Evolutionary conservation across 371 early-diverging fungal species (phyloP).

Genomic region (Vairimorpha ceranae): DNA sequence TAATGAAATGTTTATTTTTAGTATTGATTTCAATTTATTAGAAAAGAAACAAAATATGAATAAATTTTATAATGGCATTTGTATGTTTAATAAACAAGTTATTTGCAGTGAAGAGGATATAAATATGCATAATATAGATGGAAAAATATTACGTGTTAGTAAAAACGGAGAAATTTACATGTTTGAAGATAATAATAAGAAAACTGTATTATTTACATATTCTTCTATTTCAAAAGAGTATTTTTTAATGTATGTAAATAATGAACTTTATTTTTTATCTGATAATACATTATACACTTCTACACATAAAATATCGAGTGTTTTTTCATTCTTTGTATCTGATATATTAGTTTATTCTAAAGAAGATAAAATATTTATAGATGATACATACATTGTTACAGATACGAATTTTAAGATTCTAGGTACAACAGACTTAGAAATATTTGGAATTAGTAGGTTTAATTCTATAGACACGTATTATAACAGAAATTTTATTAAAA

Average conservation of each 20-base stretch:
- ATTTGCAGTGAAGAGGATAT: neutral
- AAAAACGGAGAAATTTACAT: neutral
- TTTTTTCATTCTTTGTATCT: neutral
- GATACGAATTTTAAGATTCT: conserved; percentile 28
- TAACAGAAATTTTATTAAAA: conserved; percentile 7
- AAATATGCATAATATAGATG: neutral
- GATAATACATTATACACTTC: neutral
- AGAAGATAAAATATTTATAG: neutral
- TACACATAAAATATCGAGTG: neutral
- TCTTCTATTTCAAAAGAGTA: neutral
- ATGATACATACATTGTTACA: neutral
- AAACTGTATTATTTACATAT: neutral
- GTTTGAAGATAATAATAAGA: neutral
- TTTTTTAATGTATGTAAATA: neutral
- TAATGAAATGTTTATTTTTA: neutral
- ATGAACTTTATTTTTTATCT: neutral
- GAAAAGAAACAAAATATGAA: neutral
- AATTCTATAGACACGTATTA: conserved; percentile 30
- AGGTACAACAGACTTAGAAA: conserved; percentile 5
- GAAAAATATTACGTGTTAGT: neutral
- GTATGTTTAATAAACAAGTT: neutral
- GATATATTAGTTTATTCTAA: neutral
- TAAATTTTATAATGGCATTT: neutral
- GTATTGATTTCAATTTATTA: neutral
- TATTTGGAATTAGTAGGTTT: conserved; percentile 18